Evolutionary conservation across 176 grass and related monocot genomes (phyloP).

Genomic region (Pontederia crassipes): DNA sequence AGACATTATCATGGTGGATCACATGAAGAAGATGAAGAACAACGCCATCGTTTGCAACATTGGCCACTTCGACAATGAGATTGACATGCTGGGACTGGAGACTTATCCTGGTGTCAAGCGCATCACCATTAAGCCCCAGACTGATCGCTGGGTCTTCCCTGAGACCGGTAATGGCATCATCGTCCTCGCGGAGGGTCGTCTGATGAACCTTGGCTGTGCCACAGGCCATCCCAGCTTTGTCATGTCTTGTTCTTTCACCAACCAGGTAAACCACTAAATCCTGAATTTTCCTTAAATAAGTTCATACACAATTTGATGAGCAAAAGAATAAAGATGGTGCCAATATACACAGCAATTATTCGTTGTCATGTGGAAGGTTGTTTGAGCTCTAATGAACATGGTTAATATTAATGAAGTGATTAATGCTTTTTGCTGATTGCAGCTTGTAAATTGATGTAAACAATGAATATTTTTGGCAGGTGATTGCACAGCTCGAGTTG

Average conservation of each 20-base stretch:
- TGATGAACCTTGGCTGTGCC: constrained; percentile 94
- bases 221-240: constrained; percentile 98
- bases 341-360: no score
- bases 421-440: no score
- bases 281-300: background rate
- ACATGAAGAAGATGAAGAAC: constrained; percentile 99
- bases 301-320: no score
- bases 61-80: constrained; percentile 98
- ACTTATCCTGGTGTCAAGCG: constrained; percentile 86
- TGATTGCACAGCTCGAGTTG: constrained; percentile 90
- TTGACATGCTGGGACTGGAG: constrained; percentile 80
- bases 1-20: constrained; percentile 95
- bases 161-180: constrained; percentile 85
- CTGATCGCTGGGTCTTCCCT: constrained; percentile 94
- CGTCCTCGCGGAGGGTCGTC: constrained; percentile 85
- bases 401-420: no score
- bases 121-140: constrained; percentile 99
- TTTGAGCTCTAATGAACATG: no score
- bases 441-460: no score
- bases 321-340: no score
- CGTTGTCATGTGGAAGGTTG: no score
- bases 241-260: constrained; percentile 99
- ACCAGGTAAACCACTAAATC: constrained; percentile 44
- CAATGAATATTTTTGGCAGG: constrained; percentile 21
- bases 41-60: constrained; percentile 99